A percentile compares a stretch with the other conserved stretches of the same genome.
Evolutionary conservation across 2,329 filamentous ascomycete genomes (phyloP).

Genomic region (Teratosphaeria destructans): DNA sequence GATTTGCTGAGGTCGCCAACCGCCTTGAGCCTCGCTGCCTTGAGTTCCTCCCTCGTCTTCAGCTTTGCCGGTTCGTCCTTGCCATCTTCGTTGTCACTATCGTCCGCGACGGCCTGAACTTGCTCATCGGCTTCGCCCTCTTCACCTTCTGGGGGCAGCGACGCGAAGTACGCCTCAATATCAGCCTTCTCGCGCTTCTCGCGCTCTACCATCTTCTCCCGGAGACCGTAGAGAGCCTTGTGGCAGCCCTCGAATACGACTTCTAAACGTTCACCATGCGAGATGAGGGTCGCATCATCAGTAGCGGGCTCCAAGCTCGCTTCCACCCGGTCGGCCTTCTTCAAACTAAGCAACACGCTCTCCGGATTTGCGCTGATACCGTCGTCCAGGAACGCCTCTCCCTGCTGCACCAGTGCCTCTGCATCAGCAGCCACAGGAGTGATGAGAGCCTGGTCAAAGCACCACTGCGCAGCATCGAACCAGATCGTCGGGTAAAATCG

Average conservation of each 20-base stretch:
- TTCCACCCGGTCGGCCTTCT: constrained; percentile 80
- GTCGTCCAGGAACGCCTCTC: constrained; percentile 67
- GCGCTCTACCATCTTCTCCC: constrained; percentile 57
- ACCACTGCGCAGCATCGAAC: constrained; percentile 92
- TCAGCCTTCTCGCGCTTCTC: constrained; percentile 52
- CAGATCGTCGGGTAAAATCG: constrained; percentile 94
- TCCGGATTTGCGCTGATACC: constrained; percentile 87
- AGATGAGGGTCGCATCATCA: constrained; percentile 64
- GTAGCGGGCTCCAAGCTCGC: constrained; percentile 52
- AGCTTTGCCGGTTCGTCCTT: constrained; percentile 36
- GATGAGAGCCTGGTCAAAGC: constrained; percentile 55
- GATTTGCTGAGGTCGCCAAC: constrained; percentile 56
- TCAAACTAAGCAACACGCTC: constrained; percentile 80
- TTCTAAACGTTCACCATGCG: constrained; percentile 61
- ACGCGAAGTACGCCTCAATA: constrained; percentile 45
- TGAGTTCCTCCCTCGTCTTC: constrained; percentile 41
- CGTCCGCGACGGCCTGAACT: constrained; percentile 14
- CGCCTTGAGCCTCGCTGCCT: constrained; percentile 45
- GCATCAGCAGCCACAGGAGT: neutral
- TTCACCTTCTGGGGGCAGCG: constrained; percentile 30
- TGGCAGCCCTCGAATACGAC: constrained; percentile 76
- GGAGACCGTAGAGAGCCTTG: constrained; percentile 77
- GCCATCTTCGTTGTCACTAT: constrained; percentile 31
- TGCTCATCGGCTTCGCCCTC: constrained; percentile 19
- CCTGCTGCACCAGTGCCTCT: constrained; percentile 45